Conservation (phyloP, 352 stramenopile species). For the Aphanomyces euteiches region DNA sequence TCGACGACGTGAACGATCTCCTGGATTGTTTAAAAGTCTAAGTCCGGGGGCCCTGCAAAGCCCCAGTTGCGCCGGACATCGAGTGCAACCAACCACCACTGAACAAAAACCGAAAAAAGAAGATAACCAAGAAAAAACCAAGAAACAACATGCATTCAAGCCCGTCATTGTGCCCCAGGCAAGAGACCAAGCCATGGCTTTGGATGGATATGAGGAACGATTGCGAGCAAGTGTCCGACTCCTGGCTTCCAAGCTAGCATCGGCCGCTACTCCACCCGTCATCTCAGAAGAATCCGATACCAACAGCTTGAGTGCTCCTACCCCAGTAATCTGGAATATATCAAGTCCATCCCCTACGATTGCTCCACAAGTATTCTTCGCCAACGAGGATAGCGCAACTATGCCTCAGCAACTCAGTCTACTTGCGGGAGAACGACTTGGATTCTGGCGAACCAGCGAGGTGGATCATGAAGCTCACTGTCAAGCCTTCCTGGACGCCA, state of each 20-base stretch:
- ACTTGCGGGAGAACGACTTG: neutral
- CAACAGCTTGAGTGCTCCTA: too few species aligned
- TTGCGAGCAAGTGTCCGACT: too few species aligned
- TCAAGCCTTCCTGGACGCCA: constrained; percentile 3
- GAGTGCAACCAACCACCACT: neutral
- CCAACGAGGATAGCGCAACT: neutral
- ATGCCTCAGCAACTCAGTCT: neutral
- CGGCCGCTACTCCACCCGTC: too few species aligned
- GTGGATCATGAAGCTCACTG: neutral
- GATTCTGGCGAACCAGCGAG: neutral
- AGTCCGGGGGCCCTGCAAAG: neutral
- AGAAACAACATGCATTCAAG: neutral
- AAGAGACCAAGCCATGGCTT: neutral
- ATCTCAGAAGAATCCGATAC: too few species aligned
- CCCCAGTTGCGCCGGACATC: neutral
- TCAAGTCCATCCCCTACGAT: neutral
- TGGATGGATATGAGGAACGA: too few species aligned
- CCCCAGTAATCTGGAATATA: neutral
- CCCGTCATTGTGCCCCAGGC: neutral
- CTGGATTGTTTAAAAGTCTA: constrained; percentile 2
- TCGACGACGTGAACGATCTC: neutral
- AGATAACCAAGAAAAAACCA: neutral
- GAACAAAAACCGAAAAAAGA: neutral
- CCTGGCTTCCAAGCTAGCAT: too few species aligned
- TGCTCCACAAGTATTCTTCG: neutral